Evolutionary conservation across 345 rosid species (phyloP).

Genomic region (Bruguiera parviflora): DNA sequence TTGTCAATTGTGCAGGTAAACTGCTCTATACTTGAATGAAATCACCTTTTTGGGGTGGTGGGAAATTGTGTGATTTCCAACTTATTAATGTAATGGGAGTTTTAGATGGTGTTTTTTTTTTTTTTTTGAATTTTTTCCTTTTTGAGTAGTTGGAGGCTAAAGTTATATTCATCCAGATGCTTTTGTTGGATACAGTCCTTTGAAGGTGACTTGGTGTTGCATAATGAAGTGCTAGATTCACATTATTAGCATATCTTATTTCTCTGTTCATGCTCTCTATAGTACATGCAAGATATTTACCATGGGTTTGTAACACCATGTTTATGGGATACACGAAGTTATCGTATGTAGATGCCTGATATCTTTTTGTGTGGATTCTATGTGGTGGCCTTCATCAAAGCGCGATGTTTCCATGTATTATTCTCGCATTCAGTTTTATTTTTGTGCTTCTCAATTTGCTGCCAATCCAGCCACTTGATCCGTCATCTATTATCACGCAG

Average conservation of each 20-base stretch:
- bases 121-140: too few species aligned
- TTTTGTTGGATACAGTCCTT: neutral
- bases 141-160: neutral
- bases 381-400: neutral
- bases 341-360: neutral
- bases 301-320: too few species aligned
- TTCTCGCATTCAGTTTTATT: neutral
- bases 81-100: too few species aligned
- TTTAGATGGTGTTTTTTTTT: too few species aligned
- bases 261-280: neutral
- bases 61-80: too few species aligned
- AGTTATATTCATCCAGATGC: neutral
- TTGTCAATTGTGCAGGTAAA: slow-evolving; percentile 92
- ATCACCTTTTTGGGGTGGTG: too few species aligned
- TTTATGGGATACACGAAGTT: too few species aligned
- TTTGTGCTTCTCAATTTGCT: neutral
- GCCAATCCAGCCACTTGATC: neutral
- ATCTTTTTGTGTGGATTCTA: neutral
- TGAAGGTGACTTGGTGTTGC: neutral
- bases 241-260: neutral
- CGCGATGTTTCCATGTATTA: neutral
- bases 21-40: too few species aligned
- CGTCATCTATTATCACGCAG: slow-evolving; percentile 29
- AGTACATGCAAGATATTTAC: too few species aligned
- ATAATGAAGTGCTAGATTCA: neutral